Evolutionary conservation across 768 basidiomycete species (phyloP).

Genomic region (Boletellus sp.): DNA sequence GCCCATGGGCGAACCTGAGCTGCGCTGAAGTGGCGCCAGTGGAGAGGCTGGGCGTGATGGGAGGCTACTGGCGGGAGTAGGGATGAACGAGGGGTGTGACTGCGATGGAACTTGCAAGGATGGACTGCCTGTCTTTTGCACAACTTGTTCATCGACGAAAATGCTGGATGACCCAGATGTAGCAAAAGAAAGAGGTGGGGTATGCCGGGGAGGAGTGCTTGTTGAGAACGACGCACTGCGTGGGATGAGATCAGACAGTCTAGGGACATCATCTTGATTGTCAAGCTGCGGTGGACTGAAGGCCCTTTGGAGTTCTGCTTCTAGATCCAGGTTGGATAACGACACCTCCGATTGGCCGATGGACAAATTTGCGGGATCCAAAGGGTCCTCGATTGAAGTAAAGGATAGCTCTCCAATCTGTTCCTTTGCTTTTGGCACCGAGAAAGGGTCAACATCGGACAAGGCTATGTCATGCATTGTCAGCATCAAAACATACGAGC

Average conservation of each 20-base stretch:
- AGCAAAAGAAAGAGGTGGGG: constrained; percentile 18
- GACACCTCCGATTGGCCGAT: constrained; percentile 38
- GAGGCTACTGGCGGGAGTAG: not conserved
- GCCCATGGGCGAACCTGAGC: constrained; percentile 19
- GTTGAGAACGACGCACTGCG: constrained; percentile 21
- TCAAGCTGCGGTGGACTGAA: constrained; percentile 12
- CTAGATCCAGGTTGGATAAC: constrained; percentile 30
- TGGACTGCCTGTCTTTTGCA: constrained; percentile 4
- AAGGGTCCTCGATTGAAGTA: constrained; percentile 27
- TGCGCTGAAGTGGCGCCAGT: constrained; percentile 6
- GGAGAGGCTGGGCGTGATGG: constrained; percentile 12
- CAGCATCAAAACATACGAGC: not conserved
- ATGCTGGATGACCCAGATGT: constrained; percentile 16
- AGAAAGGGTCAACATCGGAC: constrained; percentile 21
- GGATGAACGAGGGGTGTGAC: constrained; percentile 2
- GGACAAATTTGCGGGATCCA: constrained; percentile 31
- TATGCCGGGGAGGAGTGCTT: constrained; percentile 26
- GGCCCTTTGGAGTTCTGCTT: constrained; percentile 28
- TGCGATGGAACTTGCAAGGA: constrained; percentile 1
- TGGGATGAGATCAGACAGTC: constrained; percentile 26
- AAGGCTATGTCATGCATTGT: constrained; percentile 8
- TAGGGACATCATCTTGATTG: constrained; percentile 12
- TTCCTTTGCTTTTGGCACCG: constrained; percentile 20
- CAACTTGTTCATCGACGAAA: constrained; percentile 10
- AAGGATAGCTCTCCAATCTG: constrained; percentile 27